These are phyloP conservation scores for Lichtheimia corymbifera DNA, from an alignment of 371 early-diverging fungal species.

Conservation along the genomic window DNA sequence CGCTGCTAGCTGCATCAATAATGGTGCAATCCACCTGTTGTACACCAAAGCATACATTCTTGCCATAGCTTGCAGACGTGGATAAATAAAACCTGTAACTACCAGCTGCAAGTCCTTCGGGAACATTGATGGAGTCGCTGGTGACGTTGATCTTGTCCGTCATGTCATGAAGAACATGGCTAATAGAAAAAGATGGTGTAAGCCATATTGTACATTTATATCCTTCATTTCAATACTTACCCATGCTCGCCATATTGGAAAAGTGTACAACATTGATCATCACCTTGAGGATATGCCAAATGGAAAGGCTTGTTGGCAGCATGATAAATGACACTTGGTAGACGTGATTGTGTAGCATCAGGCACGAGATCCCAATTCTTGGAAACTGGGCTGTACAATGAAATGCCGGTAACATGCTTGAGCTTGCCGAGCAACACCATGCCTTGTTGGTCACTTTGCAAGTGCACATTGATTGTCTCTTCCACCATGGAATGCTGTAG, in stretches of 20 bases:
- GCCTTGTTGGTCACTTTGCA: conserved; percentile 50
- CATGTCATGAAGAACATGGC: conserved; percentile 13
- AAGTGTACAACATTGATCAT: conserved; percentile 17
- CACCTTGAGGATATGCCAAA: conserved; percentile 20
- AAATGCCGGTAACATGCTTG: conserved; percentile 18
- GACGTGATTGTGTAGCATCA: background rate
- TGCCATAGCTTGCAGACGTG: background rate
- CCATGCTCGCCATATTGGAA: conserved; percentile 12
- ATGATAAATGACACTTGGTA: conserved; percentile 26
- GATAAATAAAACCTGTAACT: conserved; percentile 19
- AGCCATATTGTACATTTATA: conserved; percentile 23
- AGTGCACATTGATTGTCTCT: conserved; percentile 4
- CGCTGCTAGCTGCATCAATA: background rate
- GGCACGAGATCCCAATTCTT: conserved; percentile 6
- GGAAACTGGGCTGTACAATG: background rate
- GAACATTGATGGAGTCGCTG: conserved; percentile 16
- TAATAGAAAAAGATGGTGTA: background rate
- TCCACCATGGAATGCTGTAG: conserved; percentile 32
- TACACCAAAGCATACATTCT: background rate
- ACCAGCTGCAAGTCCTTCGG: conserved; percentile 28
- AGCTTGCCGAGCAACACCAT: conserved; percentile 43
- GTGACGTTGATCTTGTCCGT: conserved; percentile 5
- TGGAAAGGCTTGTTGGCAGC: conserved; percentile 28
- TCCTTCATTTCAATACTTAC: background rate
- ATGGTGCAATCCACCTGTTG: background rate